Conservation (phyloP, 2,329 filamentous ascomycete genomes). For the Cadophora malorum region DNA sequence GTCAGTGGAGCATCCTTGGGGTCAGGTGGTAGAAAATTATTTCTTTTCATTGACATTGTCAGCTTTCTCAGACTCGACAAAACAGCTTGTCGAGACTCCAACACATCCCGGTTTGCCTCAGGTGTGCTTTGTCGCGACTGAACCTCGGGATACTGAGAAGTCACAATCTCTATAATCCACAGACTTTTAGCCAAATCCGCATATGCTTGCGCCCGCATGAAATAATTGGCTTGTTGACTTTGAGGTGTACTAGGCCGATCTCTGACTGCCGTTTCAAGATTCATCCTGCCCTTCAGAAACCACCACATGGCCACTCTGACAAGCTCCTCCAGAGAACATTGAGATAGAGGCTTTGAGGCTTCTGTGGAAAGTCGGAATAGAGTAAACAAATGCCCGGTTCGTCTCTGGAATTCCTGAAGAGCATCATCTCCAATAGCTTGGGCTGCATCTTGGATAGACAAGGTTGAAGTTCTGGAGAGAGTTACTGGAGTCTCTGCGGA, state of each 20-base stretch:
- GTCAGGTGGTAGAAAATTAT: constrained; percentile 73
- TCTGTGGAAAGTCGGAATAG: constrained; percentile 82
- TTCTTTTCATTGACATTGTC: constrained; percentile 82
- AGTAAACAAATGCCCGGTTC: constrained; percentile 76
- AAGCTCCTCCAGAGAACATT: constrained; percentile 70
- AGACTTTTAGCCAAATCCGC: constrained; percentile 84
- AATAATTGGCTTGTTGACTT: constrained; percentile 59
- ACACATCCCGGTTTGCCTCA: constrained; percentile 48
- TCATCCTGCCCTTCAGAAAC: constrained; percentile 82
- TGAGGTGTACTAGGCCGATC: constrained; percentile 63
- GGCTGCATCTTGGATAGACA: constrained; percentile 39
- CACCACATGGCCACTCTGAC: constrained; percentile 82
- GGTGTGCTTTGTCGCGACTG: constrained; percentile 23
- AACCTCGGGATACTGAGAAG: constrained; percentile 41
- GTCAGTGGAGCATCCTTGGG: constrained; percentile 72
- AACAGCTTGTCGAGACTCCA: constrained; percentile 60
- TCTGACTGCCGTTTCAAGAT: constrained; percentile 75
- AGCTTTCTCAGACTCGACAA: constrained; percentile 74
- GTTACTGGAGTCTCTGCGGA: constrained; percentile 24
- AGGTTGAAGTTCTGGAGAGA: constrained; percentile 30
- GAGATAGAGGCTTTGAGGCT: constrained; percentile 68
- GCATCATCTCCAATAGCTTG: constrained; percentile 60
- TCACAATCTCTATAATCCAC: constrained; percentile 72
- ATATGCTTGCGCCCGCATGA: constrained; percentile 76
- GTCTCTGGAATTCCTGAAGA: constrained; percentile 70